Percentiles rank a stretch among this genome's conserved stretches.
These are phyloP conservation scores for Wickerhamiella domercqiae DNA, from an alignment of 805 yeast genomes.

Conservation along the genomic window DNA sequence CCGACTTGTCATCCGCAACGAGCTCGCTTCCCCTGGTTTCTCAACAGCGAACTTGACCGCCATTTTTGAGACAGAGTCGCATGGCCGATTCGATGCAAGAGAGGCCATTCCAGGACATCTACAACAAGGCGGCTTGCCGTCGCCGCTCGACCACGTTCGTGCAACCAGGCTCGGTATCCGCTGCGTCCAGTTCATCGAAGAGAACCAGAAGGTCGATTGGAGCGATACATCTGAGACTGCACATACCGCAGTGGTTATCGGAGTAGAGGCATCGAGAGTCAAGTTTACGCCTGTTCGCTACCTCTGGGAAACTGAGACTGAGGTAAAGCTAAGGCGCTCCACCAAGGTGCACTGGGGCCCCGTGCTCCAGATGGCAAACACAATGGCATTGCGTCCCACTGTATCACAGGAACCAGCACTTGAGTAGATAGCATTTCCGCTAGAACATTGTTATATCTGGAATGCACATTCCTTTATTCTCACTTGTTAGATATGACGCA, in stretches of 20 bases:
- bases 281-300: slow-evolving; percentile 57
- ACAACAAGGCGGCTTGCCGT: slow-evolving; percentile 93
- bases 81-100: slow-evolving; percentile 69
- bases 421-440: slow-evolving; percentile 1
- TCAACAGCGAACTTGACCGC: slow-evolving; percentile 71
- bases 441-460: neutral
- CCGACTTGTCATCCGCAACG: slow-evolving; percentile 69
- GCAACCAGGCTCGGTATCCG: slow-evolving; percentile 83
- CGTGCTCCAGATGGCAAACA: slow-evolving; percentile 65
- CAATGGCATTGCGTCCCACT: slow-evolving; percentile 38
- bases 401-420: slow-evolving; percentile 1
- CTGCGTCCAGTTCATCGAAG: slow-evolving; percentile 79
- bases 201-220: slow-evolving; percentile 21
- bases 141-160: slow-evolving; percentile 82
- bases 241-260: slow-evolving; percentile 48
- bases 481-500: no score
- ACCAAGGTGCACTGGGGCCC: slow-evolving; percentile 72
- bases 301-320: slow-evolving; percentile 79
- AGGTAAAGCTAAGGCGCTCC: slow-evolving; percentile 68
- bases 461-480: no score
- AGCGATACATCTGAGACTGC: slow-evolving; percentile 10
- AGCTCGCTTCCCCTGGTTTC: slow-evolving; percentile 67
- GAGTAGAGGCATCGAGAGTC: slow-evolving; percentile 64
- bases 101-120: slow-evolving; percentile 97
- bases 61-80: slow-evolving; percentile 65